Evolutionary conservation across 192 early-diverging fungal species (phyloP).

Genomic region (Neocallimastix lanati): DNA sequence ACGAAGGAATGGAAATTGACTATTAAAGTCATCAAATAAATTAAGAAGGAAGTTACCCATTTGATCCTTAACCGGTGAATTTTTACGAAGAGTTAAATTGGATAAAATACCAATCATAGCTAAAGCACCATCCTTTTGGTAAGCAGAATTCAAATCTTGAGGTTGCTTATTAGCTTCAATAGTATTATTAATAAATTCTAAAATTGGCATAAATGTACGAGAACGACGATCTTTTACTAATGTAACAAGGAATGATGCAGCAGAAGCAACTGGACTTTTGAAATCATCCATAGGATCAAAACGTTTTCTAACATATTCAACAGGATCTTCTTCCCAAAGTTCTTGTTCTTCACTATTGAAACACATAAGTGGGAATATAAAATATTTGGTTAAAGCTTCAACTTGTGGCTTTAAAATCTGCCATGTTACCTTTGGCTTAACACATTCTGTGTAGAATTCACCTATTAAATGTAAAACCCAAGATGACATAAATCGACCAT

Average conservation of each 20-base stretch:
- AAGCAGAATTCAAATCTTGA: slow-evolving; percentile 45
- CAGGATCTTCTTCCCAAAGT: slow-evolving; percentile 82
- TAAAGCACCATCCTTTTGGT: slow-evolving; percentile 78
- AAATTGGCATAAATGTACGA: slow-evolving; percentile 57
- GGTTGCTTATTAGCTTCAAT: slow-evolving; percentile 40
- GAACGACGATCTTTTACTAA: slow-evolving; percentile 61
- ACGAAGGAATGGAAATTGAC: slow-evolving; percentile 60
- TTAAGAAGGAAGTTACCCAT: slow-evolving; percentile 77
- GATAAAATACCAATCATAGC: slow-evolving; percentile 67
- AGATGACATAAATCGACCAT: slow-evolving; percentile 51
- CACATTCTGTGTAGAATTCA: slow-evolving; percentile 59
- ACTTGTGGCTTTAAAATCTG: slow-evolving; percentile 70
- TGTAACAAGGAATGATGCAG: slow-evolving; percentile 55
- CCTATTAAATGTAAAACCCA: slow-evolving; percentile 50
- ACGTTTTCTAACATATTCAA: slow-evolving; percentile 76
- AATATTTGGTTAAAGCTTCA: slow-evolving; percentile 61
- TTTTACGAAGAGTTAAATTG: slow-evolving; percentile 44
- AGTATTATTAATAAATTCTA: slow-evolving; percentile 58
- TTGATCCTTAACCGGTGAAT: slow-evolving; percentile 48
- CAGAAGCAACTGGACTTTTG: slow-evolving; percentile 50
- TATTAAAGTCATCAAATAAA: slow-evolving; percentile 81
- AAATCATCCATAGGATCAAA: slow-evolving; percentile 70
- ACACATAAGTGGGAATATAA: slow-evolving; percentile 84
- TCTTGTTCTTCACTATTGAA: slow-evolving; percentile 67
- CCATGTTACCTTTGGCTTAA: slow-evolving; percentile 82